Evolutionary conservation across 345 rosid genomes (phyloP).

Genomic region (Pseudoturritis turrita): DNA sequence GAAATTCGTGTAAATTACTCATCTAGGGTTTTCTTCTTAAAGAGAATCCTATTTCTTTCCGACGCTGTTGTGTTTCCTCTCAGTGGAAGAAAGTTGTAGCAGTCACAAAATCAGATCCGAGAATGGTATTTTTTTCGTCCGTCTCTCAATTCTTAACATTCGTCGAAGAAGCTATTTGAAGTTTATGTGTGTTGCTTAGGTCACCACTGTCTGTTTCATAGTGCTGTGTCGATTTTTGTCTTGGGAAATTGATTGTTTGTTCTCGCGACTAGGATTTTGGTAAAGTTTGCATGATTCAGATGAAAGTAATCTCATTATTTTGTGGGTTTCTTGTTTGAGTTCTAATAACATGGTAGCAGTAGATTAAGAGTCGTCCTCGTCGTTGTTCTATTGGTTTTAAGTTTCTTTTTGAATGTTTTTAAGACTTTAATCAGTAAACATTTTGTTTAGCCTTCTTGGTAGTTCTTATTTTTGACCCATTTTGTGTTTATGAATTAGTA

Average conservation of each 20-base stretch:
- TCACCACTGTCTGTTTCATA: not conserved
- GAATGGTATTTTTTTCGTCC: conserved; percentile 12
- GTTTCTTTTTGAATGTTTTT: not conserved
- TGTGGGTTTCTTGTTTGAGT: not conserved
- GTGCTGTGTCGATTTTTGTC: not conserved
- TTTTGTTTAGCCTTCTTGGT: not conserved
- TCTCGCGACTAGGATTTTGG: not conserved
- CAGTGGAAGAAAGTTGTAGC: not conserved
- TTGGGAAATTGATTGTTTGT: not conserved
- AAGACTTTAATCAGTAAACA: not conserved
- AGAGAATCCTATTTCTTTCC: not conserved
- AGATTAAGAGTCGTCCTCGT: not conserved
- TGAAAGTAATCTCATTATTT: not conserved
- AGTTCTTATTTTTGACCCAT: not conserved
- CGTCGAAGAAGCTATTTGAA: not conserved
- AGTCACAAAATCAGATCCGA: conserved; percentile 19
- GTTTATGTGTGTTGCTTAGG: not conserved
- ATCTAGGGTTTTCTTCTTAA: conserved; percentile 22
- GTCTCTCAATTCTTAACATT: not conserved
- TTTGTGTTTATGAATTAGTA: not conserved
- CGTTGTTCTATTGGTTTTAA: not conserved
- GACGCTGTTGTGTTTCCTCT: not conserved
- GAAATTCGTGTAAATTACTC: not conserved
- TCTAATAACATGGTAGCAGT: not conserved
- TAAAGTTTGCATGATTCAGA: not conserved